Evolutionary conservation across 1,139 yeast species (phyloP), one percentile per base, ranked within the genome.

Genomic region (Magnusiomyces starmeri): DNA sequence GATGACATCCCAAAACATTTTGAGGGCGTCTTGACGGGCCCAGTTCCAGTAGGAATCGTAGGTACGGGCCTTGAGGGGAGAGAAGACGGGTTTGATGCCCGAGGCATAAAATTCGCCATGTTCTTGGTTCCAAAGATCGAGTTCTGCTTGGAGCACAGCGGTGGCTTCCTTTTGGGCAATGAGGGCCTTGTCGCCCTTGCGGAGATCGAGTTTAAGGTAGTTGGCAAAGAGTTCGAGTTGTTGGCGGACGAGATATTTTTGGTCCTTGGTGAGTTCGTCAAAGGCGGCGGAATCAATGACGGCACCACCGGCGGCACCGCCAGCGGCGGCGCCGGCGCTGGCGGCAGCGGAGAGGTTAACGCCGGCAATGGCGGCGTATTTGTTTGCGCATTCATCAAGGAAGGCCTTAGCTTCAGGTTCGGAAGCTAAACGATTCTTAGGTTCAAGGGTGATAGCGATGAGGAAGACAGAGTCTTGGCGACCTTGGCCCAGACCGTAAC

Each of bases 11-110:
- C 81, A 92, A 75, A 88, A 92, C 89, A 92, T 85, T 50, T 90
- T 82, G 62, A 92, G 75, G 57, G 94, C 86, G 69, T 94, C 96
- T 75, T 92, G 98, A 73, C 97, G 86, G 46, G 97, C 97, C 98
- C 98, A 92, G 72, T 94, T 94, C 98, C 98, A 92, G 72, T 90
- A 89, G 26, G 97, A 89, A 71, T 92, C 97, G 70, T 92, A 92
- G 51, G 85, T 82, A 75, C 98, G 86, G 40, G 97, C 95, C 75
- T 92, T 92, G 73, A 85, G 79, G 57, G 94, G 78, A 43, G 96
- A 86, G 74, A 92, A 92, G 9, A 85, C 82, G 48, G 98, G 96
- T 60, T 82, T 77, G 63, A 92, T 85, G 67, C 98, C 97, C 54
- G 82, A 78, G 50, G 97, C 92, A 68, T 90, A 92, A 67, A 83